Evolutionary conservation across 2,329 filamentous ascomycete species (phyloP).

Genomic region (Fusarium sublunatum): DNA sequence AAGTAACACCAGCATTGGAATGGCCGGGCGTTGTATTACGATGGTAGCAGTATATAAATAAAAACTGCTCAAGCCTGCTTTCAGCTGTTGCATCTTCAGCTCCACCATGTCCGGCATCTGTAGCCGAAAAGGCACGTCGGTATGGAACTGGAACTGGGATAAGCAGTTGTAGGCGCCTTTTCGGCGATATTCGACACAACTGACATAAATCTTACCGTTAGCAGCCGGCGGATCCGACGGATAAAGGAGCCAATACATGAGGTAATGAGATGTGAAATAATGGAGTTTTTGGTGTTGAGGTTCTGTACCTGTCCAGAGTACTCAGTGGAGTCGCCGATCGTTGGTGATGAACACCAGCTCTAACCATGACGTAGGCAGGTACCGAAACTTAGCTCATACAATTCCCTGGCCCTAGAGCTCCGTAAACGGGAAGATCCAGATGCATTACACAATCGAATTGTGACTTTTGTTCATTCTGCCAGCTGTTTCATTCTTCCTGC

Average conservation of each 20-base stretch:
- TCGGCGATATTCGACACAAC: slow-evolving; percentile 22
- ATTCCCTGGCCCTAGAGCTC: slow-evolving; percentile 28
- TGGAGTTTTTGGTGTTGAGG: slow-evolving; percentile 2
- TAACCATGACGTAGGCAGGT: slow-evolving; percentile 36
- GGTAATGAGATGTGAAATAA: background rate
- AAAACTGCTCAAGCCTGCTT: background rate
- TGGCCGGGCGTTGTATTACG: slow-evolving; percentile 4
- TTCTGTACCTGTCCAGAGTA: slow-evolving; percentile 5
- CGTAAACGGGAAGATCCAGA: slow-evolving; percentile 29
- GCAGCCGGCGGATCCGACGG: slow-evolving; percentile 29
- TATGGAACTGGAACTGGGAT: slow-evolving; percentile 22
- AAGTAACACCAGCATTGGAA: slow-evolving; percentile 1
- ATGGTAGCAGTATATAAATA: slow-evolving; percentile 4
- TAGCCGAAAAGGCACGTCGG: slow-evolving; percentile 23
- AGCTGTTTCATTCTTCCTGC: slow-evolving; percentile 4
- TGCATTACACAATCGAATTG: slow-evolving; percentile 30
- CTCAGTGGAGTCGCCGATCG: slow-evolving; percentile 36
- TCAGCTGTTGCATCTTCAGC: slow-evolving; percentile 6
- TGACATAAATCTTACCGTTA: background rate
- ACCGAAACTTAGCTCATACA: background rate
- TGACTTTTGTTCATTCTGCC: slow-evolving; percentile 2
- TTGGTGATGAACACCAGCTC: slow-evolving; percentile 23
- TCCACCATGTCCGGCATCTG: slow-evolving; percentile 15
- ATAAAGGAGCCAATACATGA: background rate
- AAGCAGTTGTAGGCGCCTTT: slow-evolving; percentile 13